A percentile compares a stretch with the other conserved stretches of the same genome.
Evolutionary conservation across 345 rosid genomes (phyloP).

Genomic region (Populus tremula): DNA sequence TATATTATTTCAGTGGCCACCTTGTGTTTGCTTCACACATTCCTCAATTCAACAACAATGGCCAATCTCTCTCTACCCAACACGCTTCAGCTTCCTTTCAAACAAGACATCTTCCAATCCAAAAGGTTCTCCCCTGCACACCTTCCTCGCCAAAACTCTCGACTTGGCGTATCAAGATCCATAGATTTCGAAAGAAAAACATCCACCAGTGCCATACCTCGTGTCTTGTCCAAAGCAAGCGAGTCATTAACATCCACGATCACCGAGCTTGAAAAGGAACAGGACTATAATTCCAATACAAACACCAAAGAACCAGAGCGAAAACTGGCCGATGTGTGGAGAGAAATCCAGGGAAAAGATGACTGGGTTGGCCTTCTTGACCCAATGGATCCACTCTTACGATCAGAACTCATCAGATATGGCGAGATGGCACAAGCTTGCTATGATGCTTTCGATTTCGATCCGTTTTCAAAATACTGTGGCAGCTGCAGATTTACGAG

Average conservation of each 20-base stretch:
- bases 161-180: neutral
- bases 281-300: slow-evolving; percentile 5
- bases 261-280: slow-evolving; percentile 31
- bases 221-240: slow-evolving; percentile 30
- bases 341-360: slow-evolving; percentile 70
- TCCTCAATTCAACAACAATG: slow-evolving; percentile 23
- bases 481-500: slow-evolving; percentile 68
- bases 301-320: slow-evolving; percentile 20
- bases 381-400: slow-evolving; percentile 67
- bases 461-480: slow-evolving; percentile 67
- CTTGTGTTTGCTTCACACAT: neutral
- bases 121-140: neutral
- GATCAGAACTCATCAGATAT: slow-evolving; percentile 77
- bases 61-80: slow-evolving; percentile 33
- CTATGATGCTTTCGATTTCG: slow-evolving; percentile 81
- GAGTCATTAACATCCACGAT: slow-evolving; percentile 38
- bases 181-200: slow-evolving; percentile 11
- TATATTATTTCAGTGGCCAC: neutral
- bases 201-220: neutral
- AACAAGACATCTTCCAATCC: neutral
- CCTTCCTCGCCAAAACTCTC: slow-evolving; percentile 18
- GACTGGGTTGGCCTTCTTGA: slow-evolving; percentile 76
- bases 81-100: slow-evolving; percentile 23
- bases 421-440: slow-evolving; percentile 91
- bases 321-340: slow-evolving; percentile 52